Conservation (phyloP, 495 filamentous ascomycete genomes). For the Aspergillus campestris region DNA sequence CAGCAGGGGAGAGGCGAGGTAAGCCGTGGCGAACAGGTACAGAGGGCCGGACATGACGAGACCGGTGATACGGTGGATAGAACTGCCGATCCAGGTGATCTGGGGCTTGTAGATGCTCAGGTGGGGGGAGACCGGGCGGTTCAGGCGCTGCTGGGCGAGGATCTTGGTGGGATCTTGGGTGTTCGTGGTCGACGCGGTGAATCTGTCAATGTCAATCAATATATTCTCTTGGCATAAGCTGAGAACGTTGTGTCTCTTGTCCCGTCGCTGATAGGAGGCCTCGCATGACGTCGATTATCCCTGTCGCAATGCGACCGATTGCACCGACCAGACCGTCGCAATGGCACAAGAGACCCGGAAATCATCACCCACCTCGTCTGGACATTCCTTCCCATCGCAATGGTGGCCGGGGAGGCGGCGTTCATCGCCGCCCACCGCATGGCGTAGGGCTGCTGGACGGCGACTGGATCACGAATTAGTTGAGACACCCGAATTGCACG, state of each 20-base stretch:
- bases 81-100: constrained; percentile 74
- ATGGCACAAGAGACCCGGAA: background rate
- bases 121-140: constrained; percentile 82
- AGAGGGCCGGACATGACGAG: constrained; percentile 59
- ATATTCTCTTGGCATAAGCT: background rate
- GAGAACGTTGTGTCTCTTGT: no score
- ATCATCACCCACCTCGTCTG: constrained; percentile 45
- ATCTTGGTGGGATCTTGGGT: constrained; percentile 54
- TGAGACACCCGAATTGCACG: constrained; percentile 12
- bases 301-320: background rate
- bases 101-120: constrained; percentile 81
- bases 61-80: constrained; percentile 76
- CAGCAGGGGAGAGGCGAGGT: constrained; percentile 70
- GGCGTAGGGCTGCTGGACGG: constrained; percentile 42
- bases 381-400: constrained; percentile 38
- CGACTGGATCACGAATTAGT: constrained; percentile 22
- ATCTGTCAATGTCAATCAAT: constrained; percentile 11
- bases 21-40: constrained; percentile 77
- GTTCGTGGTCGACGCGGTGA: constrained; percentile 51
- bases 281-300: constrained; percentile 1
- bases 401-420: constrained; percentile 39
- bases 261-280: background rate
- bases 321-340: background rate
- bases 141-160: constrained; percentile 74
- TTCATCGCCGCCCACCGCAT: constrained; percentile 43